A percentile compares a stretch with the other conserved stretches of the same genome.
These are phyloP conservation scores for Metarhizium robertsii DNA, from an alignment of 2,329 filamentous ascomycete species.

Conservation along the genomic window DNA sequence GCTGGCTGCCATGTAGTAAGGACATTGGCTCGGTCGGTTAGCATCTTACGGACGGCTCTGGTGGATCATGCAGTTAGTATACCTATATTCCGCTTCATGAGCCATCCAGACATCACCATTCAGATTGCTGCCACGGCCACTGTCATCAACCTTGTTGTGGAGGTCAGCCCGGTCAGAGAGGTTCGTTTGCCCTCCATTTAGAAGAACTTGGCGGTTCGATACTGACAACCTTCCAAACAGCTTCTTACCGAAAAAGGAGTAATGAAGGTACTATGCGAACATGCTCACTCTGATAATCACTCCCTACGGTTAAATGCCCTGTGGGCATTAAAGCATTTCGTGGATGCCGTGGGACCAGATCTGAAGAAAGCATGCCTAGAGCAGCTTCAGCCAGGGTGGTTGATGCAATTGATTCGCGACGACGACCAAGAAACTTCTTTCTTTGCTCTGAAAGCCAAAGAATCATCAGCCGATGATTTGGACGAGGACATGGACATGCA, in stretches of 20 bases:
- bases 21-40: constrained; percentile 77
- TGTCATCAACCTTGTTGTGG: constrained; percentile 75
- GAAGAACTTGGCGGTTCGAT: background rate
- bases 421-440: constrained; percentile 46
- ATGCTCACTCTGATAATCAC: constrained; percentile 74
- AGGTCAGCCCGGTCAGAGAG: constrained; percentile 86
- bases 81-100: constrained; percentile 68
- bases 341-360: constrained; percentile 60
- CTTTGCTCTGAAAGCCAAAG: constrained; percentile 24
- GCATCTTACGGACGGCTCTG: constrained; percentile 72
- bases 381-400: constrained; percentile 68
- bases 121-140: constrained; percentile 79
- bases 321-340: constrained; percentile 90
- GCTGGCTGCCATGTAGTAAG: constrained; percentile 77
- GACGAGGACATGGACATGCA: constrained; percentile 52
- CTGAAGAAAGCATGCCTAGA: constrained; percentile 71
- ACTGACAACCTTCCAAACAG: constrained; percentile 30
- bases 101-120: constrained; percentile 66
- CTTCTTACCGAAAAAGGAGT: constrained; percentile 65
- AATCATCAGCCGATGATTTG: constrained; percentile 28
- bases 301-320: constrained; percentile 74
- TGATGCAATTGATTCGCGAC: constrained; percentile 66
- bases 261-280: constrained; percentile 68
- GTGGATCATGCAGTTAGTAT: constrained; percentile 76
- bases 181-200: constrained; percentile 32